A percentile compares a stretch with the other conserved stretches of the same genome.
These are phyloP conservation scores for Cryptomeria japonica DNA, from an alignment of 75 land plant species.

Conservation along the genomic window DNA sequence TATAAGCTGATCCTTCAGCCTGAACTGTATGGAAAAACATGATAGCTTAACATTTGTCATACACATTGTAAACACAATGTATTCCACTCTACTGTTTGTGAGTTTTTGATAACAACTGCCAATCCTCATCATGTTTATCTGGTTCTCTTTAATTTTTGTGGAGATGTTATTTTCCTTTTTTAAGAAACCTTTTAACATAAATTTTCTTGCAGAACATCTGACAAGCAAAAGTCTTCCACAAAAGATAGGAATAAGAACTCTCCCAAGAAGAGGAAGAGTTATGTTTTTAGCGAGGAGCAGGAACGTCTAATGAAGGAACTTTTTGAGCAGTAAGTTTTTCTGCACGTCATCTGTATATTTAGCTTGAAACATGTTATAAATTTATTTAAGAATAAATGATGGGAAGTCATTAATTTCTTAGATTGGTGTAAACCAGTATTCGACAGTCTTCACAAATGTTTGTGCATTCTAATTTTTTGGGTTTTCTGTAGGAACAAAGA, in stretches of 20 bases:
- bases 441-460: neutral
- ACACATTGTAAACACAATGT: neutral
- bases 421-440: neutral
- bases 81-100: neutral
- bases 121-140: neutral
- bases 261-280: conserved; percentile 36
- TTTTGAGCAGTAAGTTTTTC: conserved; percentile 50
- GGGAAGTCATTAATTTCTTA: neutral
- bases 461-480: neutral
- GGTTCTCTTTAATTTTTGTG: neutral
- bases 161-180: neutral
- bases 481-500: conserved; percentile 39
- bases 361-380: neutral
- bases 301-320: conserved; percentile 48
- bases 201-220: neutral
- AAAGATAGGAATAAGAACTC: neutral
- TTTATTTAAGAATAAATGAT: neutral
- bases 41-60: neutral
- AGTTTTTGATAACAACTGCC: neutral
- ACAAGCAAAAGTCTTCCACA: neutral
- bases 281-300: conserved; percentile 45
- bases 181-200: neutral
- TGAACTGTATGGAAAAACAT: neutral
- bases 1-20: neutral
- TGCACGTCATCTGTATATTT: neutral